Evolutionary conservation across 2,329 filamentous ascomycete genomes (phyloP), one percentile per base, ranked within the genome.

Genomic region (Trichoderma cornu-damae): DNA sequence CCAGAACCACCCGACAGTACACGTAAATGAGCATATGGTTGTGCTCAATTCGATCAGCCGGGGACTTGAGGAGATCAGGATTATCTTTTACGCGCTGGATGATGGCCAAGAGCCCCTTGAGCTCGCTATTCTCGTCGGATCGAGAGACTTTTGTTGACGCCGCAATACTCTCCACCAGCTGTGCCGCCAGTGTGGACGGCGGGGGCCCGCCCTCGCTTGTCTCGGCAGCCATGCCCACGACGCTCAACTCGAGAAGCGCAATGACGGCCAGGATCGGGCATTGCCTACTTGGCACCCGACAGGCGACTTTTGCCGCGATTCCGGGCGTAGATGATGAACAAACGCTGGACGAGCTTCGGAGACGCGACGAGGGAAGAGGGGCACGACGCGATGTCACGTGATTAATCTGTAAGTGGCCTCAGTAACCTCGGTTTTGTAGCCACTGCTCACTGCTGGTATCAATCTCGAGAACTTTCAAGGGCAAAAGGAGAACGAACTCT

Each of bases 11-110:
- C 67, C 89, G 86, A 49, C 87, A 80, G 64, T 94, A 88, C 61
- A 96, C 88, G 67, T 89, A 91, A 52, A 96, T 86, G 49, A 96
- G 81, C 72, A 91, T 88, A 65, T 91, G 87, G 64, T 95, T 93
- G 68, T 95, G 86, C 50, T 86, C 81, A 43, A 88, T 73, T 62
- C 88, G 85, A 43, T 88, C 84, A 61, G 86, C 82, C 1, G 77
- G 67, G 11, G 82, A 80, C 30, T 85, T 83, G 24, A 93, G 78
- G 24, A 77, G 67, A 1, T 68, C 71, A 37, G 75, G 79, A 9
- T 79, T 66, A 61, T 80, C 76, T 57, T 81, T 82, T 60, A 81
- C 75, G 20, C 73, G 71, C 64, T 84, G 78, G 32, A 86, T 82
- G 28, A 79, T 72, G 44, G 74, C 71, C 60, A 84, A 79, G 2